Base-by-base conservation (phyloP, 192 early-diverging fungal species). In the Phlyctochytrium planicorne region DNA sequence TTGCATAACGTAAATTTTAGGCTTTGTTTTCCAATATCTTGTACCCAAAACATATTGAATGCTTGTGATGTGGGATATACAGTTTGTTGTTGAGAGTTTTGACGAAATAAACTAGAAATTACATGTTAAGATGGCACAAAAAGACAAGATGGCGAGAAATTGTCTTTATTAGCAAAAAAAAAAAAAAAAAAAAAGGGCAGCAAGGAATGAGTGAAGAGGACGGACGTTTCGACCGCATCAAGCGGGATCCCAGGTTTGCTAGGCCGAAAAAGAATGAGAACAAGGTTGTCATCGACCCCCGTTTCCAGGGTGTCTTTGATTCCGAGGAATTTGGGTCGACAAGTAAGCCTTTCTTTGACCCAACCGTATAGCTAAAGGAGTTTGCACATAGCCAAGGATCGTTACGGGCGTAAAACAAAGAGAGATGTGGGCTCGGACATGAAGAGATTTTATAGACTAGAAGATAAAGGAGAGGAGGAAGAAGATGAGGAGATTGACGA, bases 271-370 rank as follows among this genome's bases (percentile, higher is more conserved):
- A 93, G 78, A 87, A 85, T 66, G 88, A 89, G 55, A 77, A 74
- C 53, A 97, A 98, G 73, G 84, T 98, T 59, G 84, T 84, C 14
- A 84, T 98, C 31, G 96, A 98, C 83, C 81, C 87, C 66, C 90
- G 96, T 47, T 98, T 98, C 75, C 68, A 83, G 10, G 75, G 81
- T 24, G 92, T 98, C 89, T 82, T 97, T 65, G 80, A 87, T 29
- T 81, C 82, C 71, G 85, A 89, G 25, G 87, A 86, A 52, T 89
- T 90, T 69, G 85, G 74, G 52, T 31, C 6, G 16, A 27, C 55
- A 17, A 35, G 37, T 34, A 68, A 17, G 71, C 69, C 37, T 67
- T 72, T 52, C 24, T 6, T 73, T 69, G 16, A 57, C 23, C n/a
- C 25, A 29, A 6, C 6, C 6, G 16, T 14, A 57, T 10, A 29